phyloP scores from a whole-genome alignment of 2,329 filamentous ascomycete species.

The Pseudocercospora vitis region DNA sequence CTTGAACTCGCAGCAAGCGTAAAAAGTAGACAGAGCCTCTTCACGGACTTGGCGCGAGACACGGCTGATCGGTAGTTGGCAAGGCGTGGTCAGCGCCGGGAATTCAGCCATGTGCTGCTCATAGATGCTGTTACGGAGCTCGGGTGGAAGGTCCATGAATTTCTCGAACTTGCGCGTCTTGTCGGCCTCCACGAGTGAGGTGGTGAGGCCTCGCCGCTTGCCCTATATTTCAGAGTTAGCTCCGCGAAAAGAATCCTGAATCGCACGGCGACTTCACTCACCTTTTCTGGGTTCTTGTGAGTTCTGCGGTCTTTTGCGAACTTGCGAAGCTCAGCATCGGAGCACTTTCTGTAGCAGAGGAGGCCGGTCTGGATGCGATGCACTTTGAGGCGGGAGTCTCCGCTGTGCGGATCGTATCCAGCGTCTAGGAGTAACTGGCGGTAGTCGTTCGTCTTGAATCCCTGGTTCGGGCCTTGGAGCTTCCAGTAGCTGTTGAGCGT shows the following conservation, averaged over 20 bases:
- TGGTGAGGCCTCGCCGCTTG: background rate
- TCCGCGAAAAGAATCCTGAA: background rate
- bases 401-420: background rate
- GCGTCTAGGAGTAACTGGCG: background rate
- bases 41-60: background rate
- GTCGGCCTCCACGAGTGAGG: background rate
- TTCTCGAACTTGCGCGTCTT: background rate
- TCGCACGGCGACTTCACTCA: background rate
- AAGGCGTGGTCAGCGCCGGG: background rate
- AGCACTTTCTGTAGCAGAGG: background rate
- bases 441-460: background rate
- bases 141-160: background rate
- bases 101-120: background rate
- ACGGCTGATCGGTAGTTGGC: background rate
- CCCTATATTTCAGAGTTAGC: background rate
- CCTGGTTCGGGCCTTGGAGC: background rate
- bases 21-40: background rate
- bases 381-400: background rate
- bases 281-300: background rate
- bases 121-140: background rate
- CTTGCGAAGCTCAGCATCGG: background rate
- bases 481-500: background rate
- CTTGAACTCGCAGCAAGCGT: background rate
- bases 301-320: background rate
- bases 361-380: background rate